phyloP scores from a whole-genome alignment of 2,329 filamentous ascomycete species.

The Phialophora tarda region DNA sequence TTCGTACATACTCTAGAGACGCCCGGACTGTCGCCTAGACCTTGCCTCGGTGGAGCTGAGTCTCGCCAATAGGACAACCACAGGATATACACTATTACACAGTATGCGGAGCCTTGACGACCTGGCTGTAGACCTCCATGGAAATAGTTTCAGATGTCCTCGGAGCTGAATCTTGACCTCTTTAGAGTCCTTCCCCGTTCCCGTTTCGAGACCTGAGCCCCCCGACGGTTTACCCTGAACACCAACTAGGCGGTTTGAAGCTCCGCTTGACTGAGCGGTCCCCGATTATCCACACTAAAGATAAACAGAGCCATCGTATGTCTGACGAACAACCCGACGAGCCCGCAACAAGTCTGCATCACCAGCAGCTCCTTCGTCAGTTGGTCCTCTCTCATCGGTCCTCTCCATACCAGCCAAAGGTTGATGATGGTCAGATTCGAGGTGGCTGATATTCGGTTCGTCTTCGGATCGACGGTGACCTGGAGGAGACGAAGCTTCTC shows the following conservation, averaged over 20 bases:
- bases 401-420: slow-evolving; percentile 94
- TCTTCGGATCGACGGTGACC: slow-evolving; percentile 67
- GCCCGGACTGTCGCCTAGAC: background rate
- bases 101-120: background rate
- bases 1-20: too few species aligned
- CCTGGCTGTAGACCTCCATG: background rate
- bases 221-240: background rate
- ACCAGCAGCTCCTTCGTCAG: slow-evolving; percentile 78
- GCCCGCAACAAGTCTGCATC: slow-evolving; percentile 77
- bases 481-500: slow-evolving; percentile 70
- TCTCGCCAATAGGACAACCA: background rate
- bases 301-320: slow-evolving; percentile 85
- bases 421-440: slow-evolving; percentile 94
- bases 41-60: background rate
- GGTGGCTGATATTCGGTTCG: slow-evolving; percentile 68
- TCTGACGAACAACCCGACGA: slow-evolving; percentile 82
- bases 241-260: background rate
- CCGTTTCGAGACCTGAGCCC: background rate
- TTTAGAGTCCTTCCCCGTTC: background rate
- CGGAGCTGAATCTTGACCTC: background rate
- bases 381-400: slow-evolving; percentile 84
- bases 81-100: background rate
- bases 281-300: slow-evolving; percentile 83
- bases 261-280: slow-evolving; percentile 14
- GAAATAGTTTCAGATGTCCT: background rate